Conservation (phyloP, 2,329 filamentous ascomycete species). For the Ceratocystis ficicola region DNA sequence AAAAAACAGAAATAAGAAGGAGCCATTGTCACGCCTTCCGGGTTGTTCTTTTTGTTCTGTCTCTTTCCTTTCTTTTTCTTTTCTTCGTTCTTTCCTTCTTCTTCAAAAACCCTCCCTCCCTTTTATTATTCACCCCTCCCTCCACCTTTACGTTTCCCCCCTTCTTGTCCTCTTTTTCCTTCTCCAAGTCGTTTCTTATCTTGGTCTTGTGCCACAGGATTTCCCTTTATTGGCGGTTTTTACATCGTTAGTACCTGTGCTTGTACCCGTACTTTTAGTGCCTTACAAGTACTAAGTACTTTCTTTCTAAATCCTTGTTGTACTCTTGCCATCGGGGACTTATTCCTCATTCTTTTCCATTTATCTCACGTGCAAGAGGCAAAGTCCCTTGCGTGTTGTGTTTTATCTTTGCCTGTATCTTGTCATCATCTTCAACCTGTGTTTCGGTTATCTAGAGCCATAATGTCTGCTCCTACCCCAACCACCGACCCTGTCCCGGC, state of each 20-base stretch:
- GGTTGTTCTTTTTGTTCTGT: neutral
- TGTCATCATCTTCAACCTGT: neutral
- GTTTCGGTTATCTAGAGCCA: neutral
- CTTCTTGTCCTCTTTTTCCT: neutral
- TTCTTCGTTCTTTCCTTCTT: neutral
- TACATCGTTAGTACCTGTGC: too few species aligned
- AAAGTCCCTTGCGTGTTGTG: neutral
- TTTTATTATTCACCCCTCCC: neutral
- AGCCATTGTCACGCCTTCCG: constrained; percentile 1
- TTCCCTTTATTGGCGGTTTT: too few species aligned
- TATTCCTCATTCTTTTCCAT: too few species aligned
- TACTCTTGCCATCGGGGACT: too few species aligned
- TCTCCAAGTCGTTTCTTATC: neutral
- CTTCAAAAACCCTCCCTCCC: neutral
- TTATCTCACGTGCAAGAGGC: too few species aligned
- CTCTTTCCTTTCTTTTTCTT: neutral
- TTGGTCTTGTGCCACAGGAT: too few species aligned
- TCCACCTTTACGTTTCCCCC: neutral
- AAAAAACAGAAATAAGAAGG: constrained; percentile 4
- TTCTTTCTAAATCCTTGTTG: too few species aligned
- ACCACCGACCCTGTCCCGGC: neutral
- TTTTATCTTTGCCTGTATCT: neutral
- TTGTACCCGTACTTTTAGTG: too few species aligned
- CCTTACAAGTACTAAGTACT: too few species aligned
- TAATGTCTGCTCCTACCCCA: constrained; percentile 7